A percentile compares a stretch with the other conserved stretches of the same genome.
phyloP scores from a whole-genome alignment of 176 grass and related monocot genomes.

The Aegilops longissima region DNA sequence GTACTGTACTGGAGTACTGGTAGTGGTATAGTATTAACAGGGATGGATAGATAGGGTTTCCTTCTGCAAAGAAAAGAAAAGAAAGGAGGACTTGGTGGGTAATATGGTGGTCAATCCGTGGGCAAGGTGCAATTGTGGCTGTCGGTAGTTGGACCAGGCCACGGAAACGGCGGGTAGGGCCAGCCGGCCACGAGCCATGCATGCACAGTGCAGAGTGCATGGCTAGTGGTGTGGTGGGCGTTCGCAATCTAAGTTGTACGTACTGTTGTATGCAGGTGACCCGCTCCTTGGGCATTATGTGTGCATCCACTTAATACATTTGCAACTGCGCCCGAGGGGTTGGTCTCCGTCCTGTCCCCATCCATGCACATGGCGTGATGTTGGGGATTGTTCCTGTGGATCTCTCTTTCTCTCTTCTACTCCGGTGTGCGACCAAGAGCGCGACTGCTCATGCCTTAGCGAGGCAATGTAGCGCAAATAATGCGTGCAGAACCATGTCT shows the following conservation, averaged over 20 bases:
- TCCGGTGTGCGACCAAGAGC: background rate
- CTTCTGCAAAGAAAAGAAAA: background rate
- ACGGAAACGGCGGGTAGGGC: constrained; percentile 33
- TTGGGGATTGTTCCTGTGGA: constrained; percentile 31
- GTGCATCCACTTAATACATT: constrained; percentile 5
- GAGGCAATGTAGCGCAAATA: background rate
- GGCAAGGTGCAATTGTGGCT: constrained; percentile 36
- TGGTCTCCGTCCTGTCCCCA: constrained; percentile 39
- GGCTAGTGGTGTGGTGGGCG: background rate
- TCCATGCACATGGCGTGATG: constrained; percentile 53
- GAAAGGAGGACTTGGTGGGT: background rate
- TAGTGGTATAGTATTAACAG: background rate
- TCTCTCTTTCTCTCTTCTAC: background rate
- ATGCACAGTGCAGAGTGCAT: background rate
- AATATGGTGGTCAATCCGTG: constrained; percentile 30
- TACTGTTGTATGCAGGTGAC: constrained; percentile 23
- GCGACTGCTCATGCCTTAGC: background rate
- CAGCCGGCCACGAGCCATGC: constrained; percentile 26
- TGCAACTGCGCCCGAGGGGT: background rate
- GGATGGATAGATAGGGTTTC: background rate
- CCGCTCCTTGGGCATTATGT: constrained; percentile 53
- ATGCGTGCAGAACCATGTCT: constrained; percentile 21
- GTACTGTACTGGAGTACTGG: background rate
- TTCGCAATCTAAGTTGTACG: constrained; percentile 21
- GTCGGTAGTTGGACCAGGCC: constrained; percentile 46